Conservation (phyloP, 2,329 filamentous ascomycete species). For the Botrytis tulipae region DNA sequence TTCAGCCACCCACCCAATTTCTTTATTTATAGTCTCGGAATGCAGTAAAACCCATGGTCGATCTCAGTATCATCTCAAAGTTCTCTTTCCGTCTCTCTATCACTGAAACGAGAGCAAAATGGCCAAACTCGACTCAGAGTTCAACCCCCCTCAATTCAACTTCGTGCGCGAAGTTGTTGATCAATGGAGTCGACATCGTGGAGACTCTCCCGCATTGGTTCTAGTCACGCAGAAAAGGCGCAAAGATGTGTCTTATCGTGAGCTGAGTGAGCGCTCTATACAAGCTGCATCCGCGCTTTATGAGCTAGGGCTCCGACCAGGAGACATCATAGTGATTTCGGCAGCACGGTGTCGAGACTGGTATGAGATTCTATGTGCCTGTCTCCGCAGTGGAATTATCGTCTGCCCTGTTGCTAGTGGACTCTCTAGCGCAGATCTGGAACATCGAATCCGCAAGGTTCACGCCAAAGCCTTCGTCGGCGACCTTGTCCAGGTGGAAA, state of each 20-base stretch:
- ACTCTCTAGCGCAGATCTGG: not conserved
- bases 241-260: not conserved
- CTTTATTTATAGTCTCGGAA: not conserved
- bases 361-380: not conserved
- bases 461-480: not conserved
- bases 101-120: not conserved
- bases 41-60: not conserved
- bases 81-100: not conserved
- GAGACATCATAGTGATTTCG: not conserved
- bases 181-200: not conserved
- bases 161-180: not conserved
- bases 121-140: not conserved
- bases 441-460: not conserved
- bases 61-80: not conserved
- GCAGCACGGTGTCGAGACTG: not conserved
- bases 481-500: not conserved
- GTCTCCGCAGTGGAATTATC: not conserved
- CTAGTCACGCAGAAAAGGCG: not conserved
- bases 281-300: not conserved
- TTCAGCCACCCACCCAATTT: not conserved
- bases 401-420: not conserved
- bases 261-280: not conserved
- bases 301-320: not conserved
- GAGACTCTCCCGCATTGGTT: not conserved
- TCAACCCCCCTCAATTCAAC: not conserved